Base-by-base conservation (phyloP, 2,329 filamentous ascomycete genomes). In the Chrysoporthe austroafricana region DNA sequence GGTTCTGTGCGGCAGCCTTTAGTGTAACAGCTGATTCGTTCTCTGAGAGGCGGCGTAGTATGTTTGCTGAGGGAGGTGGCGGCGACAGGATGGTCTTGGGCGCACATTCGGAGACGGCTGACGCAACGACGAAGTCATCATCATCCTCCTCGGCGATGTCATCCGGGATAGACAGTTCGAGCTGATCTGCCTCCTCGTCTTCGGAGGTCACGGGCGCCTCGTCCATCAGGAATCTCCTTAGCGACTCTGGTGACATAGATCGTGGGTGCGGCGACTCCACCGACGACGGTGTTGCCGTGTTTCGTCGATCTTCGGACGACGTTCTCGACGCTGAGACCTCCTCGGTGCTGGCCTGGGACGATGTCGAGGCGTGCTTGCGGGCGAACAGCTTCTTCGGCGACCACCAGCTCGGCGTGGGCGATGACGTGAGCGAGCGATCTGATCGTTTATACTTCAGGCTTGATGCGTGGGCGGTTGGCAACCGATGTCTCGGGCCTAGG, bases 111-210 rank as follows among this genome's bases (percentile, higher is more conserved):
- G 82, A 82, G 7, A 76, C 73, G 3, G 83, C 81, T 1, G 84
- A 83, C 4, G 81, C 83, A n/a, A 86, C 86, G 72, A 90, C 89
- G 76, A 89, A 89, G 70, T 88, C 85, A 71, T 89, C 86, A 62
- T 88, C 86, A 57, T 78, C 79, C 63, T 84, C 83, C 65, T 86
- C 85, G 8, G 76, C 78, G 48, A 82, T 83, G 64, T 84, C 81
- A 62, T 84, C 80, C 1, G 82, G 80, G 32, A 84, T 83, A 50
- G 73, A 72, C 34, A 83, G 70, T 14, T 73, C 73, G 13, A 75
- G 75, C 36, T 77, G 73, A 66, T 82, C 79, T 52, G 75, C 77
- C 42, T 73, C 72, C 63, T 73, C 68, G 2, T 76, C 75, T n/a
- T 77, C 74, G 11, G 76, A 60, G 4, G 67, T 70, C 71, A 75